Base-by-base conservation (phyloP, 2,329 filamentous ascomycete species). In the Thelonectria discophora region DNA sequence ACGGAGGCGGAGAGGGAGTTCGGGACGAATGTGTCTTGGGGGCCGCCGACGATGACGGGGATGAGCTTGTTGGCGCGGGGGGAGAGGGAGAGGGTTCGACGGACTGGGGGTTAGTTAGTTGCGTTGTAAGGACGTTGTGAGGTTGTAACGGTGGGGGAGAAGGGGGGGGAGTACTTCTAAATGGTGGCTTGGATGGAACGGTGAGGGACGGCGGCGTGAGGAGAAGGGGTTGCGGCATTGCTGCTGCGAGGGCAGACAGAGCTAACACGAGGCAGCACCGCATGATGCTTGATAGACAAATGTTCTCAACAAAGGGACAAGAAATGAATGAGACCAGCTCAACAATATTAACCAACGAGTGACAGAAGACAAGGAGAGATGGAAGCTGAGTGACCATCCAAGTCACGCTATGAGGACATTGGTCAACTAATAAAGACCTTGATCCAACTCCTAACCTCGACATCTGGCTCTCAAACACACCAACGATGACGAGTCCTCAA, bases 11-110 rank as follows among this genome's bases (percentile, higher is more conserved):
- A 61, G 12, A 80, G 64, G 3, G 69, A 55, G 49, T 80, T 80
- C 1, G 78, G 78, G 2, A 78, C 72, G 45, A 78, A 79, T 1
- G 73, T 72, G 50, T 75, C 74, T 54, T 79, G 77, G 5, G 70
- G 37, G 12, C 76, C 77, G 6, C 77, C 77, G 1, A 79, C 76
- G 1, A 79, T 70, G 6, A 79, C 77, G 2, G 77, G 72, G 32
- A 72, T 71, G 3, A 72, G 46, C 24, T 58, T 58, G 15, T 69
- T 72, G 42, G 65, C 66, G 49, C 66, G 57, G 2, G 27, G 45
- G 4, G 55, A 15, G 6, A 66, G 32, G 17, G 66, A 55, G 12
- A 45, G 45, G 27, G 49, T 24, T 62, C 60, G 37, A 40, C 59
- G 45, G 20, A 67, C 63, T 69, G 42, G 5, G 9, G 9, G 55